These are phyloP conservation scores for Penicillium crustosum DNA, from an alignment of 2,329 filamentous ascomycete genomes.

Conservation along the genomic window DNA sequence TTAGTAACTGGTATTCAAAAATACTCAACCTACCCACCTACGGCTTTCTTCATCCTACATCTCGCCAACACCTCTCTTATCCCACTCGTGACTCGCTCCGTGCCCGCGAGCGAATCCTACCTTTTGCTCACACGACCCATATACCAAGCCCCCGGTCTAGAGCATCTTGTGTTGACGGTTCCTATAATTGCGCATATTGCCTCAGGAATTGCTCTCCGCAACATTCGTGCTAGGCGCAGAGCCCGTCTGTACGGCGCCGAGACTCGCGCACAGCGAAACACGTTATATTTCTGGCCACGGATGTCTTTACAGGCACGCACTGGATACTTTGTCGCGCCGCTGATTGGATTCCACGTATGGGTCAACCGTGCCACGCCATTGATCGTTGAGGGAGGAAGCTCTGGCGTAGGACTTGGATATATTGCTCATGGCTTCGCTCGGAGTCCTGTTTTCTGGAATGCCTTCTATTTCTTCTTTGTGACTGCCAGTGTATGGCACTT, in stretches of 20 bases:
- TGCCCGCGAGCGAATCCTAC: constrained; percentile 75
- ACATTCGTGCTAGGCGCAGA: constrained; percentile 71
- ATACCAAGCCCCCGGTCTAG: constrained; percentile 80
- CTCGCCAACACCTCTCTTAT: constrained; percentile 79
- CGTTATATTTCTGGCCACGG: constrained; percentile 62
- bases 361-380: constrained; percentile 76
- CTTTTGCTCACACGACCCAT: constrained; percentile 87
- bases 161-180: constrained; percentile 74
- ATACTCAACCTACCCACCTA: constrained; percentile 85
- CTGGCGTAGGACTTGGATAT: constrained; percentile 80
- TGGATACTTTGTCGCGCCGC: constrained; percentile 67
- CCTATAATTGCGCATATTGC: constrained; percentile 74
- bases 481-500: constrained; percentile 71
- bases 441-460: constrained; percentile 65
- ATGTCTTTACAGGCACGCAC: constrained; percentile 68
- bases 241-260: constrained; percentile 73
- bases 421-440: constrained; percentile 81
- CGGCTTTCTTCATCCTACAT: constrained; percentile 73
- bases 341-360: constrained; percentile 70
- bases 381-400: constrained; percentile 75
- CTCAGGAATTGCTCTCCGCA: constrained; percentile 73
- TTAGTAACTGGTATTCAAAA: constrained; percentile 74
- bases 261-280: constrained; percentile 51
- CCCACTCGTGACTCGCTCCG: constrained; percentile 70
- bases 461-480: constrained; percentile 69